Base-by-base conservation (phyloP, 129 eudicot species). In the Chrysanthemum seticuspe region DNA sequence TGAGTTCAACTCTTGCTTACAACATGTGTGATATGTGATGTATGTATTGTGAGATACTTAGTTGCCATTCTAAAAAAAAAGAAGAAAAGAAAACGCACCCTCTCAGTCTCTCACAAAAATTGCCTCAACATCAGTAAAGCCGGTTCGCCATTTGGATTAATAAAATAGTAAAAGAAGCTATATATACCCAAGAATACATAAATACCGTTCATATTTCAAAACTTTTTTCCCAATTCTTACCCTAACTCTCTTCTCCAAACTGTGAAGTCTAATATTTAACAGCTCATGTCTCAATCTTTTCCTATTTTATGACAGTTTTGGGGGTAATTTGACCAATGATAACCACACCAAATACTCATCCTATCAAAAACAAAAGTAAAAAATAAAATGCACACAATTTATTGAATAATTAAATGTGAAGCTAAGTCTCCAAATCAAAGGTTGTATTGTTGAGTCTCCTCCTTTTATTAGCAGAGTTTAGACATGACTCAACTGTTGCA, bases 191-290 rank as follows among this genome's bases (percentile, higher is more conserved):
- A 77, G 50, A 69, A 75, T 36, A 10, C 31, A 59, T 21, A 59
- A 8, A 10, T 3, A 8, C 10, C 21, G 64, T 59, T 18, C 27
- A 59, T 12, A 11, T 72, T 53, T 73, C 68, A 25, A 10, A 11
- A 11, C 27, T 25, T 14, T 62, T 21, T 5, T 62, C 14, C 52
- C 48, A 62, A 6, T 72, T 52, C 59, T n/a, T 5, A 58, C 23
- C 62, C 31, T 64, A 45, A 62, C 67, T 62, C 66, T 58, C 23
- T 52, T 65, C 69, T 72, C 68, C 67, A 16, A 80, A 81, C 85
- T 84, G 88, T 65, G 70, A 82, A 55, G 77, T 80, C 89, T 69
- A 85, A 80, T 79, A 79, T 58, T 74, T 80, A 82, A 85, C 85
- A 85, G 81, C 87, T 73, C 74, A 79, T 65, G 18, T 6, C 44